phyloP scores from a whole-genome alignment of 768 basidiomycete species.

The Suillus weaverae region DNA sequence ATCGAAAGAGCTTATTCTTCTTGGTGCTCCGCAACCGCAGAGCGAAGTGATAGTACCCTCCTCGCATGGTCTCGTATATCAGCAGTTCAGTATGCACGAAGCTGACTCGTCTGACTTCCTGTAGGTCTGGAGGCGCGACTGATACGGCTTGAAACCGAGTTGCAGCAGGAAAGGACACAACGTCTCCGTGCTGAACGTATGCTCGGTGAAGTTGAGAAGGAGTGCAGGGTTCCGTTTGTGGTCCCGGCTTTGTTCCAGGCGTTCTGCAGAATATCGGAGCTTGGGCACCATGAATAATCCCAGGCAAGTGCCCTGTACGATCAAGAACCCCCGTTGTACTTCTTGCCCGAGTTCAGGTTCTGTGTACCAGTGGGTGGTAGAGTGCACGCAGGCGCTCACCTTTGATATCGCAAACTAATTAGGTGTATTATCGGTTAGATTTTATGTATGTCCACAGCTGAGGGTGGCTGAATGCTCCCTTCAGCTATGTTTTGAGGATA shows the following conservation, averaged over 20 bases:
- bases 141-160: conserved; percentile 32
- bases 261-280: conserved; percentile 48
- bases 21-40: conserved; percentile 10
- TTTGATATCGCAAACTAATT: background rate
- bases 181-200: conserved; percentile 45
- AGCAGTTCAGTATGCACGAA: background rate
- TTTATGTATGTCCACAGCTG: background rate
- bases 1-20: conserved; percentile 20
- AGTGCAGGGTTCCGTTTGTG: conserved; percentile 55
- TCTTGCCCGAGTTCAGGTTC: background rate
- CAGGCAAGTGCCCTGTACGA: background rate
- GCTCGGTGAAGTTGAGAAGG: conserved; percentile 48
- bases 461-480: background rate
- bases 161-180: conserved; percentile 37
- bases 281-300: conserved; percentile 14
- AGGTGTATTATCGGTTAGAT: background rate
- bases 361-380: background rate
- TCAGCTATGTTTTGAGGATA: background rate
- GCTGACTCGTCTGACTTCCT: background rate
- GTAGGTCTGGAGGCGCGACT: conserved; percentile 31
- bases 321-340: background rate
- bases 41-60: background rate
- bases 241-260: conserved; percentile 59
- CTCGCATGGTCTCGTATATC: background rate
- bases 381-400: background rate